These are phyloP conservation scores for Noccaea caerulescens DNA, from an alignment of 345 rosid species.

Conservation along the genomic window DNA sequence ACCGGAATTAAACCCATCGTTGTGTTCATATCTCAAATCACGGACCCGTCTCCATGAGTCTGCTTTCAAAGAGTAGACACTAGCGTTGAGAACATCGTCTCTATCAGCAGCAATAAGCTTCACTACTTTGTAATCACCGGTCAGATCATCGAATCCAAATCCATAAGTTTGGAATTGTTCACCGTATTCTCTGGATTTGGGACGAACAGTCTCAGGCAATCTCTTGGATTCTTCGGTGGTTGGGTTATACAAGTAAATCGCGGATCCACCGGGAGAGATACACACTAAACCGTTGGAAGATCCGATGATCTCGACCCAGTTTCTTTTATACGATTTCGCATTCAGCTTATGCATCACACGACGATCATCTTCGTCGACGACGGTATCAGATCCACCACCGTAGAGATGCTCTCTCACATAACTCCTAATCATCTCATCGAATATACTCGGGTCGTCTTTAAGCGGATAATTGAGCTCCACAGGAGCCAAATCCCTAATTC, in stretches of 20 bases:
- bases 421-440: slow-evolving; percentile 35
- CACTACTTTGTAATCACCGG: slow-evolving; percentile 50
- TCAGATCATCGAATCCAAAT: slow-evolving; percentile 45
- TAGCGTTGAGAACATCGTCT: slow-evolving; percentile 23
- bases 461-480: slow-evolving; percentile 41
- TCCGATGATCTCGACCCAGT: slow-evolving; percentile 50
- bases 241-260: slow-evolving; percentile 53
- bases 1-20: slow-evolving; percentile 42
- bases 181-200: not conserved
- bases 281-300: slow-evolving; percentile 57
- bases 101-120: slow-evolving; percentile 24
- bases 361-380: slow-evolving; percentile 33
- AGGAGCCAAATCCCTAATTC: slow-evolving; percentile 31
- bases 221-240: slow-evolving; percentile 52
- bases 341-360: slow-evolving; percentile 44
- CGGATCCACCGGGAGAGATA: slow-evolving; percentile 42
- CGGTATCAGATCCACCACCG: slow-evolving; percentile 31
- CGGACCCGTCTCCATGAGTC: slow-evolving; percentile 41
- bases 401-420: slow-evolving; percentile 25
- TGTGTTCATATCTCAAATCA: slow-evolving; percentile 30
- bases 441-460: slow-evolving; percentile 31
- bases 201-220: slow-evolving; percentile 29
- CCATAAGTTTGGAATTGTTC: slow-evolving; percentile 37
- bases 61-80: slow-evolving; percentile 48
- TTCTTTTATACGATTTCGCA: slow-evolving; percentile 19